Base-by-base conservation (phyloP, 2,329 filamentous ascomycete genomes). In the Neoscytalidium dimidiatum region DNA sequence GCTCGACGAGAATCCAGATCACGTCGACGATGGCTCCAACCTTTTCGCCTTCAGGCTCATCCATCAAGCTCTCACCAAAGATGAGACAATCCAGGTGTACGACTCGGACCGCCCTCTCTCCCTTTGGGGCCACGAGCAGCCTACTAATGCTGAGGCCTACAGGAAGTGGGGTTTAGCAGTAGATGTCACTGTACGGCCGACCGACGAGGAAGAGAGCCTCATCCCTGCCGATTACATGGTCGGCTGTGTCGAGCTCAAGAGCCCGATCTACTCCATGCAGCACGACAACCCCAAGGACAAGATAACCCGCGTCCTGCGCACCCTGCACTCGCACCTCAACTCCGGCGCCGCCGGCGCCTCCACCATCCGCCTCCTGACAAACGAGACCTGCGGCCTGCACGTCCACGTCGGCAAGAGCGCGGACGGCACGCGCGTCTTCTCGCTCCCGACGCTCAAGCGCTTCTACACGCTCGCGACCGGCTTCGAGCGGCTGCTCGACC, bases 401-500 rank as follows among this genome's bases (percentile, higher is more conserved):
- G 68, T 77, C 14, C 75, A 78, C 62, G 67, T 77, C 31, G 73
- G 74, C 5, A 46, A 26, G 9, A 5, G 3, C 3, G 14, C 17
- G 2, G 33, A 41, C 26, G n/a, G 70, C 72, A 31, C 68, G 64
- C 2, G 43, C 31, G 0, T 74, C 75, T 53, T 61, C 60, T 7
- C 41, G 70, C 19, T 48, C 56, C 26, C 17, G 3, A 69, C 69
- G 1, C 33, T 78, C n/a, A 69, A 70, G 57, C 75, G 74, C 33
- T 31, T 77, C 8, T 46, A 74, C 29, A 68, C 67, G 0, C 49
- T 71, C 1, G 62, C 70, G 9, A 69, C 69, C 28, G 72, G 70
- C 1, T 73, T 74, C 64, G 74, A 77, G 62, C 58, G 61, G 7
- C 68, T 68, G 3, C 63, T 77, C 5, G 68, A 73, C 17, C 62